Evolutionary conservation across 2,329 filamentous ascomycete species (phyloP), one percentile per base, ranked within the genome.

Genomic region (Trichoderma semiorbis): DNA sequence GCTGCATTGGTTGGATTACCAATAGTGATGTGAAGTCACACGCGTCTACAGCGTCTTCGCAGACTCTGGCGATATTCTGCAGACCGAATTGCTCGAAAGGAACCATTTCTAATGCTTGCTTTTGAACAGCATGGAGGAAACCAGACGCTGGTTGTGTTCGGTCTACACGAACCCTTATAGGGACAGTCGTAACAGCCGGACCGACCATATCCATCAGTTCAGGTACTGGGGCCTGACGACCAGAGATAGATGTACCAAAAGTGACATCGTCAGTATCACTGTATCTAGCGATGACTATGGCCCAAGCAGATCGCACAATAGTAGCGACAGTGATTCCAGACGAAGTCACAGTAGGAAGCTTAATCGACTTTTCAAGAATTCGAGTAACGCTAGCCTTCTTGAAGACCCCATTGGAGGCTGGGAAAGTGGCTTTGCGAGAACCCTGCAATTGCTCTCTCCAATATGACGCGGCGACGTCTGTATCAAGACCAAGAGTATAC

Each of bases 271-370:
- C 68, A 3, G 73, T 79, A 72, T 50, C 78, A 72, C 81, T 78
- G 62, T 84, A 83, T 3, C 80, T 73, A 0, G 79, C 79, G 2
- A 82, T 77, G 3, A 84, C 76, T 6, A 85, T 63, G 7, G 76
- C 71, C 75, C 77, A 78, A 7, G 78, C 77, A 2, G 78, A 76
- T 3, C 78, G 74, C 24, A 77, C 62, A 3, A 78, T 58, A 1
- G 74, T 76, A 1, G 78, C 74, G 1, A 73, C 11, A 1, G 76
- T 77, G n/a, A 76, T 57, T 14, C 11, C 69, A 0, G 69, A 67
- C 1, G 34, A 55, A 47, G 24, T 26, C 14, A 50, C n/a, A 5
- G 16, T 3, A 3, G 69, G 63, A 1, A 68, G 50, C 2, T 71
- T 3, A 3, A 71, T 61, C 1, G 50, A 67, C 12, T 18, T 67